Evolutionary conservation across 2,329 filamentous ascomycete genomes (phyloP), one percentile per base, ranked within the genome.

Genomic region (Alternaria solani): DNA sequence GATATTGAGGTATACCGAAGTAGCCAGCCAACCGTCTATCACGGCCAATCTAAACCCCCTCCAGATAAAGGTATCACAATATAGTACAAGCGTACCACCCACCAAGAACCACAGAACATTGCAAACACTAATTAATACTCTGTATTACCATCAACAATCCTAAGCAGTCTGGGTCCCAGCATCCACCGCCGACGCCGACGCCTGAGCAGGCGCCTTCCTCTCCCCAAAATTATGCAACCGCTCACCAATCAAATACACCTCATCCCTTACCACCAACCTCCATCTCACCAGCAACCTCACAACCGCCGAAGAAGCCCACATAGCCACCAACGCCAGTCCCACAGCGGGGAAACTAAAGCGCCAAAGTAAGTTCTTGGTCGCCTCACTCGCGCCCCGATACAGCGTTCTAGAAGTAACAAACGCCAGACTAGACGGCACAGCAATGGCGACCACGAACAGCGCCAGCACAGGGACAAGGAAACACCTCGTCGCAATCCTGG

Each of bases 241-340:
- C 81, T 99, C 94, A 2, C 95, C 95, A 73, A 98, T 95, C 44
- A 99, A 82, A 77, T 99, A 99, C 0, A 96, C 94, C 79, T 99
- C 96, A 77, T 99, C 96, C 39, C 93, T 85, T 47, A 99, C 93
- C 59, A 90, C 87, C 58, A 89, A 84, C 70, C 91, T 88, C 94
- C 94, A 98, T 20, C 87, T 82, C 47, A 87, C 86, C 52, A 95
- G 85, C 53, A 92, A 85, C 46, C 85, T 80, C 1, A 81, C 73
- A 56, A 83, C 79, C 26, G 80, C 79, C 28, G 69, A 76, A n/a
- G 89, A 74, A 11, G 85, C 84, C 72, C 82, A 85, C 8, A 86
- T 72, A 2, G 80, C 75, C 30, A 84, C 77, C 4, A 82, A 70
- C 4, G 78, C 71, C 5, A 86, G 68, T 2, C 85, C 81, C 23